Evolutionary conservation across 768 basidiomycete genomes (phyloP).

Genomic region (Nidularia pulvinata): DNA sequence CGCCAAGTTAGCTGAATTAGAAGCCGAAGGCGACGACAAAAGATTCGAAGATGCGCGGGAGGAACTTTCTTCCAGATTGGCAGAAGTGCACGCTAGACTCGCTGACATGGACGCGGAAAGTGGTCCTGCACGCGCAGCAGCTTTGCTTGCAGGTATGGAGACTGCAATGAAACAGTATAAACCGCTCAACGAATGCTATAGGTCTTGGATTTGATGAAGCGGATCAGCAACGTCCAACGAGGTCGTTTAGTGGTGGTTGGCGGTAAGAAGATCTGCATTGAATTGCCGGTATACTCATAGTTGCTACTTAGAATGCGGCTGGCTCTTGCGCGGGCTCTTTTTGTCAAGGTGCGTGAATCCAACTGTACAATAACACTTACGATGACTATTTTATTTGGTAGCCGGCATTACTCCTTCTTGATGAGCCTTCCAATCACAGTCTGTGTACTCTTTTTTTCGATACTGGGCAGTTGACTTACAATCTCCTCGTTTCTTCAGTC

Average conservation of each 20-base stretch:
- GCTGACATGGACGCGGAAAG: conserved; percentile 99
- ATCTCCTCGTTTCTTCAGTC: conserved; percentile 36
- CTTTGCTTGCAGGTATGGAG: conserved; percentile 76
- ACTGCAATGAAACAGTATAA: background rate
- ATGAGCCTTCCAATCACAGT: conserved; percentile 98
- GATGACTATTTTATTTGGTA: conserved; percentile 16
- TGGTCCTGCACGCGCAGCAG: conserved; percentile 92
- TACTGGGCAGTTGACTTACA: background rate
- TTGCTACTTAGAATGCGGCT: conserved; percentile 78
- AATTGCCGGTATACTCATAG: background rate
- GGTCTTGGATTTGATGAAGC: conserved; percentile 90
- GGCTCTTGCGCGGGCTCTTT: conserved; percentile 92
- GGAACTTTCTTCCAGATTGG: conserved; percentile 76
- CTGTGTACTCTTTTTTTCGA: conserved; percentile 17
- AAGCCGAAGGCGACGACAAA: conserved; percentile 75
- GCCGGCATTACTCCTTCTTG: conserved; percentile 78
- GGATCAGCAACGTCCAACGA: conserved; percentile 85
- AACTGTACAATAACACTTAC: background rate
- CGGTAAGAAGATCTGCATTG: conserved; percentile 39
- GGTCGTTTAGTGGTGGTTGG: conserved; percentile 96
- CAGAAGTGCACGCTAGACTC: conserved; percentile 87
- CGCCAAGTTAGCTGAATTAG: conserved; percentile 67
- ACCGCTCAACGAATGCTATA: conserved; percentile 16
- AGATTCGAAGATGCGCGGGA: conserved; percentile 85
- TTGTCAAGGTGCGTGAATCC: conserved; percentile 72